A percentile compares a stretch with the other conserved stretches of the same genome.
Conservation (phyloP, 2,329 filamentous ascomycete species). For the Colletotrichum sp. region DNA sequence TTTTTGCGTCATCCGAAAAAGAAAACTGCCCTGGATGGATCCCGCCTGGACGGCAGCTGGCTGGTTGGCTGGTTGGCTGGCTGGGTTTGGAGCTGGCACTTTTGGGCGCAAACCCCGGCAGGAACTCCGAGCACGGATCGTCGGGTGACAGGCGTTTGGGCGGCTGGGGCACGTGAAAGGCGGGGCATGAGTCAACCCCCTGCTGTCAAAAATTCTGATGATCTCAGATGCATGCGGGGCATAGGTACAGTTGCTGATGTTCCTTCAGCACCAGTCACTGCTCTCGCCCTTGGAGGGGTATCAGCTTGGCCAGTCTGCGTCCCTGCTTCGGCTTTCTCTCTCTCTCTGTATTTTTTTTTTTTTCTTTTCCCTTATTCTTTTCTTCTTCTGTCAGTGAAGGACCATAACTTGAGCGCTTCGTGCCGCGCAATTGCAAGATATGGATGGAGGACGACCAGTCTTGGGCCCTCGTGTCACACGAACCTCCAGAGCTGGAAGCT, state of each 20-base stretch:
- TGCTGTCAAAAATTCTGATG: slow-evolving; percentile 20
- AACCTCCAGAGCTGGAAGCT: neutral
- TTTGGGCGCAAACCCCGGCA: neutral
- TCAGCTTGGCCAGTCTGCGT: neutral
- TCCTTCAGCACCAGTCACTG: neutral
- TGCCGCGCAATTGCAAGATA: neutral
- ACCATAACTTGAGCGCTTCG: neutral
- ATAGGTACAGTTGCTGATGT: neutral
- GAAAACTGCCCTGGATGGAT: neutral
- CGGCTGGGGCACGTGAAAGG: slow-evolving; percentile 16
- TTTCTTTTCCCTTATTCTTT: neutral
- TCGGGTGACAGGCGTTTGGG: neutral
- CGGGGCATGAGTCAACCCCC: slow-evolving; percentile 16
- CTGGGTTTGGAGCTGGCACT: neutral
- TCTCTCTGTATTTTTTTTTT: neutral
- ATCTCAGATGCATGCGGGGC: slow-evolving; percentile 22
- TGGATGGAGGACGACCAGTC: neutral
- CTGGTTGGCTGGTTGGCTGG: neutral
- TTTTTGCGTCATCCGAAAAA: slow-evolving; percentile 3
- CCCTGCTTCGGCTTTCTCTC: neutral
- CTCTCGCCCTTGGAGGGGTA: neutral
- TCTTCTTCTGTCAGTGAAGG: neutral
- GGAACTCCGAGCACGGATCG: neutral
- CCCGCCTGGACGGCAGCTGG: neutral
- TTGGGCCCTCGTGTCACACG: neutral